Evolutionary conservation across 805 yeast genomes (phyloP).

Genomic region (Alloascoidea africana): DNA sequence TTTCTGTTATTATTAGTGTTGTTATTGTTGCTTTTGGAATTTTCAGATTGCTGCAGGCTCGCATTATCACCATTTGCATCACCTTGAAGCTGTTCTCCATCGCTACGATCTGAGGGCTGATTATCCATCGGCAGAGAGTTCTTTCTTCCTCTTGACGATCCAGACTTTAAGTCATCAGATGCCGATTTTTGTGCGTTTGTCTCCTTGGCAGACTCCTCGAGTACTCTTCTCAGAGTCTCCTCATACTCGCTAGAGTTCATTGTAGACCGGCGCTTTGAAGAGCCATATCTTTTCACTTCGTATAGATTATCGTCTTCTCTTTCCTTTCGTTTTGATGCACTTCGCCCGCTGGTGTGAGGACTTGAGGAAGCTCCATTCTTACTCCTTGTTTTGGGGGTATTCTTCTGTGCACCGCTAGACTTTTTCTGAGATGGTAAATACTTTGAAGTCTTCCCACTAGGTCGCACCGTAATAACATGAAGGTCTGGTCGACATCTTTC

Average conservation of each 20-base stretch:
- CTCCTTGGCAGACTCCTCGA: slow-evolving; percentile 23
- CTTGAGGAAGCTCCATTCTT: slow-evolving; percentile 8
- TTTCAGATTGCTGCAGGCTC: not conserved
- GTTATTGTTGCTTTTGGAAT: not conserved
- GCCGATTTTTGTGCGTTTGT: slow-evolving; percentile 4
- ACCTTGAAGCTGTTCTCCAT: not conserved
- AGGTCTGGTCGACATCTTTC: slow-evolving; percentile 80
- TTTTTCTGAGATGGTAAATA: slow-evolving; percentile 29
- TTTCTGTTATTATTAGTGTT: too few relatives aligned
- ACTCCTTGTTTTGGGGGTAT: slow-evolving; percentile 9
- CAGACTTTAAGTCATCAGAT: not conserved
- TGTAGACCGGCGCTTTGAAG: slow-evolving; percentile 14
- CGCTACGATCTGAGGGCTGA: not conserved
- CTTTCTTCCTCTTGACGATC: not conserved
- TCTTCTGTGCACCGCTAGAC: slow-evolving; percentile 13
- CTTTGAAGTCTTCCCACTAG: slow-evolving; percentile 30
- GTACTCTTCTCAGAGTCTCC: slow-evolving; percentile 22
- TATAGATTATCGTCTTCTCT: too few relatives aligned
- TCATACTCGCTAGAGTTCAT: slow-evolving; percentile 20
- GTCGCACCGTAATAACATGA: slow-evolving; percentile 39
- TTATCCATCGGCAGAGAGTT: not conserved
- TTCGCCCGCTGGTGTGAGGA: slow-evolving; percentile 5
- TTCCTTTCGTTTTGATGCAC: slow-evolving; percentile 2
- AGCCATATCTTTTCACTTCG: too few relatives aligned
- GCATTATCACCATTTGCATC: not conserved